These are phyloP conservation scores for Pugionium cornutum DNA, from an alignment of 345 rosid genomes.

Conservation along the genomic window DNA sequence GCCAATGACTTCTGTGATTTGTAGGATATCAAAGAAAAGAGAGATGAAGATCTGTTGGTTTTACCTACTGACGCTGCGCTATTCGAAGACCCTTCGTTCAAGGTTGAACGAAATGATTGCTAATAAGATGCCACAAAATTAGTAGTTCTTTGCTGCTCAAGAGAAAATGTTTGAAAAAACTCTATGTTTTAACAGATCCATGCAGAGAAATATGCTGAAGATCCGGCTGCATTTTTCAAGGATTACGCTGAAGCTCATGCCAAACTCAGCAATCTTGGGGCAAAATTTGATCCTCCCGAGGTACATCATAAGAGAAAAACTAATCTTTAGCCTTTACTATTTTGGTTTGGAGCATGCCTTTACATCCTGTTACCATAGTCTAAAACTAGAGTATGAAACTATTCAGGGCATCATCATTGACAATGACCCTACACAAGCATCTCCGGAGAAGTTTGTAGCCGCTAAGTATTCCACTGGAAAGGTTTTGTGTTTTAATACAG, in stretches of 20 bases:
- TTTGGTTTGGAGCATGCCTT: neutral
- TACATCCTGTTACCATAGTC: neutral
- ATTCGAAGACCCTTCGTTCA: slow-evolving; percentile 89
- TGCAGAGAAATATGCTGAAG: slow-evolving; percentile 90
- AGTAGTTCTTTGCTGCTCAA: neutral
- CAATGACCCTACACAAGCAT: slow-evolving; percentile 44
- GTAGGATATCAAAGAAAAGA: slow-evolving; percentile 79
- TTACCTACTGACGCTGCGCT: slow-evolving; percentile 93
- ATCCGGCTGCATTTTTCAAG: slow-evolving; percentile 78
- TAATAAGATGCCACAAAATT: neutral
- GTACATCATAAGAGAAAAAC: slow-evolving; percentile 24
- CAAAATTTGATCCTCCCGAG: slow-evolving; percentile 94
- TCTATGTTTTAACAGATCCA: slow-evolving; percentile 51
- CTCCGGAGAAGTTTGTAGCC: slow-evolving; percentile 83
- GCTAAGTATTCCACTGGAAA: slow-evolving; percentile 82
- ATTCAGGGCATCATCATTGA: slow-evolving; percentile 73
- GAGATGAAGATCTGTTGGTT: slow-evolving; percentile 80
- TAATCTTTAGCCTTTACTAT: neutral
- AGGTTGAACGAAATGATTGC: slow-evolving; percentile 41
- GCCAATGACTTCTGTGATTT: no score
- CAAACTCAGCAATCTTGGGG: slow-evolving; percentile 90
- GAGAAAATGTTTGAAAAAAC: no score
- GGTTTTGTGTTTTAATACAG: slow-evolving; percentile 47
- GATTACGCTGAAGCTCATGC: slow-evolving; percentile 97
- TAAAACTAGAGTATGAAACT: slow-evolving; percentile 10